Evolutionary conservation across 495 filamentous ascomycete genomes (phyloP).

Genomic region (Podospora anserina): DNA sequence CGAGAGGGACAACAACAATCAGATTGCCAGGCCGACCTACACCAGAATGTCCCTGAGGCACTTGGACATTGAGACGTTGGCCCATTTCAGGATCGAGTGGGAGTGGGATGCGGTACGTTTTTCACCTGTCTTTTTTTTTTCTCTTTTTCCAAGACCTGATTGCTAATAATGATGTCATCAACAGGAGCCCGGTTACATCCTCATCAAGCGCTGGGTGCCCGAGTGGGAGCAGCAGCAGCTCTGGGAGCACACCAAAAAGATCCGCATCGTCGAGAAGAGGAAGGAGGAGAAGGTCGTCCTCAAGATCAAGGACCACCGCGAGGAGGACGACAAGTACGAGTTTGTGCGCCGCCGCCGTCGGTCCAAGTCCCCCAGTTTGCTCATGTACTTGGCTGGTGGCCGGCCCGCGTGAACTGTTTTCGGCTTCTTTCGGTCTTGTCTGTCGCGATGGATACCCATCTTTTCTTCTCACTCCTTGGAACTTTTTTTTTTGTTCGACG

Average conservation of each 20-base stretch:
- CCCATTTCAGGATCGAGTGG: conserved; percentile 49
- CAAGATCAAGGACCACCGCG: conserved; percentile 41
- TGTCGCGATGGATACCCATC: conserved; percentile 4
- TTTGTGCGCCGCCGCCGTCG: conserved; percentile 55
- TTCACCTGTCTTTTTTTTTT: background rate
- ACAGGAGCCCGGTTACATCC: conserved; percentile 65
- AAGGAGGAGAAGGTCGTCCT: conserved; percentile 39
- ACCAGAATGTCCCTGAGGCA: conserved; percentile 56
- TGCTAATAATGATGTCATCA: conserved; percentile 11
- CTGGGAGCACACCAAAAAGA: conserved; percentile 64
- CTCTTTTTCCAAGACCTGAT: background rate
- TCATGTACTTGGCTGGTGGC: conserved; percentile 49
- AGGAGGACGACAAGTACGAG: conserved; percentile 45
- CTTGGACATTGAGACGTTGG: conserved; percentile 55
- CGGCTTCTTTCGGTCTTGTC: conserved; percentile 4
- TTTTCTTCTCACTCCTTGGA: conserved; percentile 9
- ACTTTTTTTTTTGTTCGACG: background rate
- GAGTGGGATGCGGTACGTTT: conserved; percentile 49
- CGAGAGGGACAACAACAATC: conserved; percentile 21
- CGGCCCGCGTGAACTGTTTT: conserved; percentile 33
- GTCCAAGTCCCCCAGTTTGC: conserved; percentile 46
- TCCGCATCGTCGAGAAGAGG: conserved; percentile 49
- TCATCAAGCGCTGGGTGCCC: conserved; percentile 74
- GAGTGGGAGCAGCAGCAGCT: conserved; percentile 70
- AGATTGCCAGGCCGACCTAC: conserved; percentile 46